Conservation (phyloP, 306 rosid genomes). For the Boehmeria nivea region DNA sequence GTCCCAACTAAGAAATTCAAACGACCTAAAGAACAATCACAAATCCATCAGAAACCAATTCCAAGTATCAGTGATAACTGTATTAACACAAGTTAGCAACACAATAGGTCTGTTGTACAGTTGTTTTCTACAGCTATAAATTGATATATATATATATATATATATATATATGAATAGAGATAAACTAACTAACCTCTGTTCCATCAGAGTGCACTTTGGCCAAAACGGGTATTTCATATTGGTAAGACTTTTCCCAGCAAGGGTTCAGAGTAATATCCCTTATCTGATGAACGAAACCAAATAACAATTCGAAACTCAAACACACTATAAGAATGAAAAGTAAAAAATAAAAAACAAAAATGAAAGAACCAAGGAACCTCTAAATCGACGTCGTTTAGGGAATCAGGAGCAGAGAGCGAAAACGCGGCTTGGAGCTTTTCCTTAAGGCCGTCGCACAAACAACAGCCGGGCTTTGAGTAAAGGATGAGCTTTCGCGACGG, state of each 20-base stretch:
- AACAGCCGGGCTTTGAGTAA: slow-evolving; percentile 92
- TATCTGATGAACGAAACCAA: slow-evolving; percentile 35
- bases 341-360: neutral
- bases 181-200: slow-evolving; percentile 62
- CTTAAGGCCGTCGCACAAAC: slow-evolving; percentile 97
- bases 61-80: too few relatives aligned
- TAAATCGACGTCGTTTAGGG: slow-evolving; percentile 63
- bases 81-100: too few relatives aligned
- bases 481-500: slow-evolving; percentile 58
- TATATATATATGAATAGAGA: too few relatives aligned
- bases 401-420: slow-evolving; percentile 52
- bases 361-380: slow-evolving; percentile 30
- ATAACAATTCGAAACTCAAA: neutral
- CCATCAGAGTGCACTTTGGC: slow-evolving; percentile 78
- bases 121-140: too few relatives aligned
- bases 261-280: slow-evolving; percentile 80
- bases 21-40: too few relatives aligned
- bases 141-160: too few relatives aligned
- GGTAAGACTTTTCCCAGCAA: slow-evolving; percentile 81
- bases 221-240: slow-evolving; percentile 84
- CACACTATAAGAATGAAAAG: neutral
- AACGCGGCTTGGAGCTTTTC: slow-evolving; percentile 86
- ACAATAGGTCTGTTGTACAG: too few relatives aligned
- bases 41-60: too few relatives aligned
- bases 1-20: too few relatives aligned